A percentile compares a stretch with the other conserved stretches of the same genome.
Evolutionary conservation across 2,329 filamentous ascomycete genomes (phyloP).

Genomic region (Microsporum canis): DNA sequence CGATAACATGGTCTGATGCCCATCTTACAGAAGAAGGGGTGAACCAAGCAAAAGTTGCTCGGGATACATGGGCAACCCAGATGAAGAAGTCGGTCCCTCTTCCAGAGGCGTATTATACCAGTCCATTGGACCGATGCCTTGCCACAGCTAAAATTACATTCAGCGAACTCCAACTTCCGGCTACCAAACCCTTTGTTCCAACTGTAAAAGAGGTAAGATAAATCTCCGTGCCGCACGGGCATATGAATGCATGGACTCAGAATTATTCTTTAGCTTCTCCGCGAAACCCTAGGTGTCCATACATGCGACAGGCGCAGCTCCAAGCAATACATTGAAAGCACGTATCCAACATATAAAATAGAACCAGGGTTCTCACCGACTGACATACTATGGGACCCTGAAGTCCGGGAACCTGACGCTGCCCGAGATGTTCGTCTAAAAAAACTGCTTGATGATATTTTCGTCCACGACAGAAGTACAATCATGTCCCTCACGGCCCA

Average conservation of each 20-base stretch:
- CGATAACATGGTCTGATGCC: slow-evolving; percentile 47
- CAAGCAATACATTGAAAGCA: slow-evolving; percentile 36
- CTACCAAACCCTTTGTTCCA: slow-evolving; percentile 40
- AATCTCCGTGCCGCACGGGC: too few relatives aligned
- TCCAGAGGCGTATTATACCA: slow-evolving; percentile 47
- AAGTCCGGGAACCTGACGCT: slow-evolving; percentile 39
- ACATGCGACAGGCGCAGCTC: slow-evolving; percentile 49
- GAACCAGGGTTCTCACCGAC: slow-evolving; percentile 44
- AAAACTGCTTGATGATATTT: slow-evolving; percentile 44
- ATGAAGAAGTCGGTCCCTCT: slow-evolving; percentile 39
- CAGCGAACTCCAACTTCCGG: slow-evolving; percentile 35
- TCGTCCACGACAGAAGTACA: slow-evolving; percentile 35
- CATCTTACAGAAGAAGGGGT: slow-evolving; percentile 44
- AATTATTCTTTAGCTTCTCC: slow-evolving; percentile 31
- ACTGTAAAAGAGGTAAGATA: slow-evolving; percentile 43
- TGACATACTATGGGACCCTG: slow-evolving; percentile 43
- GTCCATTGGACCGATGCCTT: slow-evolving; percentile 48
- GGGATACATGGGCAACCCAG: slow-evolving; percentile 40
- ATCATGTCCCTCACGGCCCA: slow-evolving; percentile 48
- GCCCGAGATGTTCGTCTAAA: slow-evolving; percentile 39
- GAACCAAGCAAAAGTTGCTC: slow-evolving; percentile 38
- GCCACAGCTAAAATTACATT: slow-evolving; percentile 48
- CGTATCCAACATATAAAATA: slow-evolving; percentile 42
- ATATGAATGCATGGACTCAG: background rate
- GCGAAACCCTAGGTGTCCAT: slow-evolving; percentile 50